Evolutionary conservation across 306 rosid genomes (phyloP).

Genomic region (Phaseolus lunatus): DNA sequence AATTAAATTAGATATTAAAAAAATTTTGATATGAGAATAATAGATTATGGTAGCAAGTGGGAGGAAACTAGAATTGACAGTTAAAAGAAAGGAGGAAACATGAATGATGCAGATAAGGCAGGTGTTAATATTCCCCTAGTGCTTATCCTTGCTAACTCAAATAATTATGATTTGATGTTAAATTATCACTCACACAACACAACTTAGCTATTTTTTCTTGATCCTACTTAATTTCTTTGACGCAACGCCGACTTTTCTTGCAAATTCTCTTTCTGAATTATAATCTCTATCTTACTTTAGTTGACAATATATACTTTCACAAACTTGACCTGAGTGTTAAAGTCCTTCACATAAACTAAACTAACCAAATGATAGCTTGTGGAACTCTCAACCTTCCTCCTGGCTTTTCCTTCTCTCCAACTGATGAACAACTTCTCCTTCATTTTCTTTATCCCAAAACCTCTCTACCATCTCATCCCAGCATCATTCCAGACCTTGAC

Average conservation of each 20-base stretch:
- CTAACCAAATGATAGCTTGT: constrained; percentile 35
- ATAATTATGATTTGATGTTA: constrained; percentile 32
- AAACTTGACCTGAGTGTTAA: constrained; percentile 28
- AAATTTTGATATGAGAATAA: too few species aligned
- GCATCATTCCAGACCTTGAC: constrained; percentile 61
- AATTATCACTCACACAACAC: constrained; percentile 21
- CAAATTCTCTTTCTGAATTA: constrained; percentile 41
- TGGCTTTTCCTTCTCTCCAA: constrained; percentile 63
- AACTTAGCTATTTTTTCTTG: not conserved
- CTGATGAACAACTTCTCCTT: constrained; percentile 62
- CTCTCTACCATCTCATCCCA: constrained; percentile 53
- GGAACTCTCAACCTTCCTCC: constrained; percentile 59
- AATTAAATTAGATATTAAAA: too few species aligned
- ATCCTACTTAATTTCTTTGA: constrained; percentile 32
- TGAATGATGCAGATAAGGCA: constrained; percentile 9
- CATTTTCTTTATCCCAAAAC: constrained; percentile 57
- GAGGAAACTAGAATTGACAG: constrained; percentile 9
- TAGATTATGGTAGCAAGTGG: constrained; percentile 32
- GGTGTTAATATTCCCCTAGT: constrained; percentile 1
- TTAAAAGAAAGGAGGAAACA: constrained; percentile 18
- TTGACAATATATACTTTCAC: constrained; percentile 20
- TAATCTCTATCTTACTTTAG: not conserved
- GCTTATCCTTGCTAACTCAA: constrained; percentile 38
- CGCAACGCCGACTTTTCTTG: constrained; percentile 46
- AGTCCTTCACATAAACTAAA: not conserved